Evolutionary conservation across 148 eudicot genomes (phyloP), one percentile per base, ranked within the genome.

Genomic region (Persicaria maculosa): DNA sequence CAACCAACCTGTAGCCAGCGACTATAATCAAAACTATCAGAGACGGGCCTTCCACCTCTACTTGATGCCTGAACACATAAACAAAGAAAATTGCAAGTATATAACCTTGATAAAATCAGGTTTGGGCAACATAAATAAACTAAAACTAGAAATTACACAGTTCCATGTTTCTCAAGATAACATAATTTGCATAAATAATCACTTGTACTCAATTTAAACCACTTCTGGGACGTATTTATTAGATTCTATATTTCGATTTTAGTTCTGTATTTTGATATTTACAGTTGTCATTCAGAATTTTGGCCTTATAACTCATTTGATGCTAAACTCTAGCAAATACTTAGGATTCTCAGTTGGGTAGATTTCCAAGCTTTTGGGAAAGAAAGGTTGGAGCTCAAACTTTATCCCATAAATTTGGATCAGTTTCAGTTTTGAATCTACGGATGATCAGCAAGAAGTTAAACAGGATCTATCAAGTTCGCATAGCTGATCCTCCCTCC

Each of bases 1-100:
- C 36, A 16, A 44, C 82, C 74, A 83, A 94, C 98, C 84, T 91
- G 97, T 82, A 95, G 79, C 98, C 98, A 95, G 68, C 93, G 93
- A 77, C 83, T 78, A 77, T 92, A 90, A 80, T 92, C 98, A 62
- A 81, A 78, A 55, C 88, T 87, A 86, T 95, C 97, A 83, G 83
- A 85, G 72, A 90, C 80, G 77, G 88, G 85, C 80, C 90, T 90
- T 67, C 90, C 97, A 61, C 88, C 83, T 87, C 93, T 87, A 67
- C 79, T 90, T 52, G 89, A 88, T 10, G 90, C 79, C 98, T 95
- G 89, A 48, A 77, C 77, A 57, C 22, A 80, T 62, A 61, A 47
- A 44, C 50, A 68, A 74, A 70, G 64, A 64, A 68, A 71, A 47
- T 7, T 52, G 45, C 22, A 59, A 59, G 14, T 65, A 40, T 65